These are phyloP conservation scores for Nadsonia fulvescens DNA, from an alignment of 805 yeast genomes.

Conservation along the genomic window DNA sequence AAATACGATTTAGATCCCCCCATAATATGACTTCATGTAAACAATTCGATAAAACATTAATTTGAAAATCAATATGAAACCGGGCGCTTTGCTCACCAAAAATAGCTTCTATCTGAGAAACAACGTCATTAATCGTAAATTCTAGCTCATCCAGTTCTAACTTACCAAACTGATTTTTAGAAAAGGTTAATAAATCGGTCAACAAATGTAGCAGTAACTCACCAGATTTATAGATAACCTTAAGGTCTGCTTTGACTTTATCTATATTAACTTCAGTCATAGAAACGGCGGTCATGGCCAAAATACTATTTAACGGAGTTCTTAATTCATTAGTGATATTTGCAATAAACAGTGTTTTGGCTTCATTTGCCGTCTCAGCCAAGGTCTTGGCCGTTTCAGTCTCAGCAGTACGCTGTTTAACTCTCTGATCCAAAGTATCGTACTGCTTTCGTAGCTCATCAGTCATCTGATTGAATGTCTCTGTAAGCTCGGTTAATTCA, in stretches of 20 bases:
- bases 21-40: constrained; percentile 32
- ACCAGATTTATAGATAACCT: constrained; percentile 77
- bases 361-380: constrained; percentile 92
- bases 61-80: too few species aligned
- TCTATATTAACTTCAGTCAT: constrained; percentile 63
- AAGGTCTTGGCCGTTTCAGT: constrained; percentile 72
- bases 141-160: constrained; percentile 70
- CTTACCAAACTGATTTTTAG: constrained; percentile 77
- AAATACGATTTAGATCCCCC: constrained; percentile 82
- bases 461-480: constrained; percentile 80
- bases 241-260: constrained; percentile 56
- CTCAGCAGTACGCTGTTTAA: constrained; percentile 69
- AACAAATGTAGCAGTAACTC: constrained; percentile 75
- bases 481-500: constrained; percentile 70
- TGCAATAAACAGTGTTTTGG: constrained; percentile 85
- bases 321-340: constrained; percentile 86
- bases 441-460: constrained; percentile 75
- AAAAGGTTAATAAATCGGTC: constrained; percentile 79
- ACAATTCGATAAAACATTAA: constrained; percentile 26
- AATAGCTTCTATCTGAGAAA: constrained; percentile 69
- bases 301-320: constrained; percentile 88
- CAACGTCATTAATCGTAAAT: constrained; percentile 64
- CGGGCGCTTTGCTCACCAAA: constrained; percentile 59
- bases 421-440: constrained; percentile 69
- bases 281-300: constrained; percentile 90